Base-by-base conservation (phyloP, 192 early-diverging fungal species). In the Allomyces macrogynus region DNA sequence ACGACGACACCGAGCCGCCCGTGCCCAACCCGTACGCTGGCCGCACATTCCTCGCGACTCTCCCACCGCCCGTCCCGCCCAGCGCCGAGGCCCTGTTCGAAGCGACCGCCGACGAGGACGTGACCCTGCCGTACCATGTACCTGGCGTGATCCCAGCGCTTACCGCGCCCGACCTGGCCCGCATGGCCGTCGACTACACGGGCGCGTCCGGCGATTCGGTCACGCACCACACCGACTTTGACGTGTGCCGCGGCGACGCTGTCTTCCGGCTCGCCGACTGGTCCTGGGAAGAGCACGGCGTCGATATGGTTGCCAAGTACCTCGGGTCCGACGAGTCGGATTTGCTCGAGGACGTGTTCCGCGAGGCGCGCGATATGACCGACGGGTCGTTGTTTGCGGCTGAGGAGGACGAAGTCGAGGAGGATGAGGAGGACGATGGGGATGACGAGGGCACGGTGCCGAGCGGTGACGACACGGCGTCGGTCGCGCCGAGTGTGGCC, bases 211-310 rank as follows among this genome's bases (percentile, higher is more conserved):
- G 16, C 49, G 49, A 57, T 5, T 1, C 16, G 49, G 49, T 57
- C 12, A 20, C 49, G 49, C 62, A 71, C 26, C 75, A 67, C 4
- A 70, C 66, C 5, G 32, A 69, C 4, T 80, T 80, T 54, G 71
- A 75, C 12, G 63, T 65, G n/a, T 63, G 67, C 14, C 65, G 69
- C 11, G 68, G 60, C 23, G 67, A 70, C n/a, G 62, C 60, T 0
- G 75, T 76, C 60, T 78, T 77, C 43, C 73, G 70, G 60, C 68
- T 82, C 23, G 66, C 73, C 23, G 79, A 82, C 40, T 82, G 79
- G 67, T 71, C 76, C 9, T 82, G 81, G 81, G 79, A 80, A 69
- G 77, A 80, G n/a, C 77, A 82, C 61, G 81, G 79, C 2, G 74
- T 71, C 4, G 71, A 74, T 8, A 64, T 79, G 12, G 70, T 77